These are phyloP conservation scores for Hyparrhenia diplandra DNA, from an alignment of 176 grass and related monocot genomes.

Conservation along the genomic window DNA sequence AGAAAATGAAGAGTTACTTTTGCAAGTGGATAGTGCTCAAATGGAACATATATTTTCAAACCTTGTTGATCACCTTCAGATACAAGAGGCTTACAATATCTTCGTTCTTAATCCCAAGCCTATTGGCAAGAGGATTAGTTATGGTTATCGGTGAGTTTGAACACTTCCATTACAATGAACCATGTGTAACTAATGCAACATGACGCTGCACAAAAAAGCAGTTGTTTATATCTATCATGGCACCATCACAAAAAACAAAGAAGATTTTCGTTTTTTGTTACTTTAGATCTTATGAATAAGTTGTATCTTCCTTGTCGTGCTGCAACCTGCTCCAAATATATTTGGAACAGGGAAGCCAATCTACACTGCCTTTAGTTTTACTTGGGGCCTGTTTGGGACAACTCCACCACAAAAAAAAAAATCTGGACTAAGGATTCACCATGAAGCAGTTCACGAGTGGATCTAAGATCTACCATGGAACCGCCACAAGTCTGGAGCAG, in stretches of 20 bases:
- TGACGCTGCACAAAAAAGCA: not conserved
- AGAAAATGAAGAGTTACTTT: slow-evolving; percentile 42
- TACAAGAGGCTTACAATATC: slow-evolving; percentile 91
- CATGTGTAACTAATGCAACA: not conserved
- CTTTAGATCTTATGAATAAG: not conserved
- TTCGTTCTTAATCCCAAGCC: slow-evolving; percentile 88
- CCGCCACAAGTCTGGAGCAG: too few species aligned
- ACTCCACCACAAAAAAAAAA: too few species aligned
- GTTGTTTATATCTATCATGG: not conserved
- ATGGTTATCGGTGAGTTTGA: slow-evolving; percentile 83
- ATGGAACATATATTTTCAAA: slow-evolving; percentile 89
- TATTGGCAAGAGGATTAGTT: slow-evolving; percentile 47
- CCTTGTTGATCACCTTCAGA: slow-evolving; percentile 82
- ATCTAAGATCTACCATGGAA: too few species aligned
- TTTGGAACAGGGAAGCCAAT: not conserved
- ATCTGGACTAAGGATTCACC: too few species aligned
- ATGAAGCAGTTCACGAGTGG: too few species aligned
- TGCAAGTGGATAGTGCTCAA: slow-evolving; percentile 81
- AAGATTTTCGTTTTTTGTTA: not conserved
- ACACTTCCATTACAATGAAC: not conserved
- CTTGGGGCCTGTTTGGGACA: not conserved
- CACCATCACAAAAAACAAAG: not conserved
- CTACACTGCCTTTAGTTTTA: not conserved
- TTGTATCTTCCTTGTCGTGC: not conserved
- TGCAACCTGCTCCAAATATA: not conserved